Percentiles rank a stretch among this genome's conserved stretches.
Evolutionary conservation across 2,329 filamentous ascomycete species (phyloP).

Genomic region (Cladophialophora psammophila): DNA sequence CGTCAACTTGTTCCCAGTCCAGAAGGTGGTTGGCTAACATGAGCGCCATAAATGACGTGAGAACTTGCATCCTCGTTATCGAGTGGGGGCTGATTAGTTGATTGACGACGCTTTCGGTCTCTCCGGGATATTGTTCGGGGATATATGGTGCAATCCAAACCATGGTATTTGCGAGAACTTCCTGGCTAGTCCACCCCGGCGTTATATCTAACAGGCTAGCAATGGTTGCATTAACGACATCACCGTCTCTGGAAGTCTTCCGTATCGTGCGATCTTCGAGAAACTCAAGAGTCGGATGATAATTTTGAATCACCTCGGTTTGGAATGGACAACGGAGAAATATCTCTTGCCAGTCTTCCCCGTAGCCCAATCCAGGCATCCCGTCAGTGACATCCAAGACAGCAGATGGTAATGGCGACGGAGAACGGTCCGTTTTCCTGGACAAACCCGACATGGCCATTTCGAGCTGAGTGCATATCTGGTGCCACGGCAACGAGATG

Average conservation of each 20-base stretch:
- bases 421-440: not conserved
- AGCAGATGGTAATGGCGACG: constrained; percentile 8
- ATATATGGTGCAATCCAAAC: not conserved
- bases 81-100: constrained; percentile 8
- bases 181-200: not conserved
- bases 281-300: not conserved
- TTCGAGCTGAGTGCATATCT: constrained; percentile 5
- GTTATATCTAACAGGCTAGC: constrained; percentile 1
- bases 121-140: not conserved
- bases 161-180: not conserved
- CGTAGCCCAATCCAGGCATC: not conserved
- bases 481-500: constrained; percentile 11
- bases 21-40: constrained; percentile 10
- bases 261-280: too few species aligned
- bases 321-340: not conserved
- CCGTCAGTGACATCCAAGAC: not conserved
- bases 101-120: not conserved
- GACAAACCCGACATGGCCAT: not conserved
- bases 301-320: not conserved
- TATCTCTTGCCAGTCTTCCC: not conserved
- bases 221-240: constrained; percentile 2
- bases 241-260: not conserved
- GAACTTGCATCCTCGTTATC: constrained; percentile 13
- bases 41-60: constrained; percentile 13
- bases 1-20: not conserved